These are phyloP conservation scores for Exophiala viscosa DNA, from an alignment of 2,329 filamentous ascomycete species.

Conservation along the genomic window DNA sequence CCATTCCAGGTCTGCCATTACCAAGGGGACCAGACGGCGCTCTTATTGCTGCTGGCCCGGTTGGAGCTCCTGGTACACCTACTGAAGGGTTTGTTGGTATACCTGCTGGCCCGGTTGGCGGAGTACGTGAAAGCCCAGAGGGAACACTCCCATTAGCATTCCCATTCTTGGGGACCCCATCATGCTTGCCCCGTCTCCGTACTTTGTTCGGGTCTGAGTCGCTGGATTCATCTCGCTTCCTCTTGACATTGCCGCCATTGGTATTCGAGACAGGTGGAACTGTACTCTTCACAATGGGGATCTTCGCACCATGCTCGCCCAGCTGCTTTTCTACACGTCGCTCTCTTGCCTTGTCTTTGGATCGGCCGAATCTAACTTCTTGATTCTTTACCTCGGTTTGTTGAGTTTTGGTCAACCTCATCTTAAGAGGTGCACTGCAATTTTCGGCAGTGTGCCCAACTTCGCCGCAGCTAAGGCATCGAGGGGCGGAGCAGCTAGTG, in stretches of 20 bases:
- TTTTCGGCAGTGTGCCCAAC: slow-evolving; percentile 38
- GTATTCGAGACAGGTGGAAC: slow-evolving; percentile 4
- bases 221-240: slow-evolving; percentile 22
- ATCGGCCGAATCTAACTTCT: slow-evolving; percentile 35
- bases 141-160: background rate
- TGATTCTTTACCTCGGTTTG: slow-evolving; percentile 36
- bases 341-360: slow-evolving; percentile 36
- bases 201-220: slow-evolving; percentile 14
- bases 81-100: background rate
- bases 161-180: background rate
- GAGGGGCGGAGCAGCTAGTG: slow-evolving; percentile 37
- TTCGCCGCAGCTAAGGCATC: slow-evolving; percentile 44
- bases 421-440: slow-evolving; percentile 34
- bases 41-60: background rate
- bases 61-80: background rate
- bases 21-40: slow-evolving; percentile 1
- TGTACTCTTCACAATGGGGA: slow-evolving; percentile 35
- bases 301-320: slow-evolving; percentile 43
- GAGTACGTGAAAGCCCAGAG: background rate
- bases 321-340: slow-evolving; percentile 41
- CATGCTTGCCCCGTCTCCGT: slow-evolving; percentile 3
- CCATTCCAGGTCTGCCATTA: background rate
- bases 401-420: slow-evolving; percentile 36
- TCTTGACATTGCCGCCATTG: slow-evolving; percentile 13
- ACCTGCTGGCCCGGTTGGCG: slow-evolving; percentile 2